Base-by-base conservation (phyloP, 371 early-diverging fungal genomes). In the Actinomucor elegans region DNA sequence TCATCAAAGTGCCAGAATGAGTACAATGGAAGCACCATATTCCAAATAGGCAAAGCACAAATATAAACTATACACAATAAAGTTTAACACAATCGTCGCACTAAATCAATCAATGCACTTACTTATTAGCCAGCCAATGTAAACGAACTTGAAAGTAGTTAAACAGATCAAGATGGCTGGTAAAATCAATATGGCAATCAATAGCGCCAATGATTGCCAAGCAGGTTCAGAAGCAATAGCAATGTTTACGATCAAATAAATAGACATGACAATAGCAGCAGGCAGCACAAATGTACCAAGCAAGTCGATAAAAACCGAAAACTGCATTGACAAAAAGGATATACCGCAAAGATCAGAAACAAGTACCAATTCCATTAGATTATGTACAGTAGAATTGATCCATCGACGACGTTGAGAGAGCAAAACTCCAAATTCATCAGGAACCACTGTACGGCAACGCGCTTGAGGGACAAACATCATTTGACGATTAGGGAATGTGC, bases 1-100 rank as follows among this genome's bases (percentile, higher is more conserved):
- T 97, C 95, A 58, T 97, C 98, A 70, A 96, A 93, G 63, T 94
- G 93, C 98, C 98, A 98, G 77, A 85, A 92, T 1, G 97, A 89
- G 59, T 98, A 98, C 3, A 91, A 52, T 3, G 99, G 99, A 5
- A 98, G 80, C 8, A 94, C 69, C 56, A 93, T 83, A 72, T 97
- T 96, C 99, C 99, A 99, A n/a, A 99, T 81, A 4, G 97, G 97
- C 21, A 97, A 70, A 23, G 93, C 89, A 33, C 71, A 48, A 20
- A 86, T 52, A 51, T 81, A 86, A n/a, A 86, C 80, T 73, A 74
- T 1, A 27, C 18, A 27, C 20, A 23, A 21, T 36, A n/a, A 32
- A 14, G 5, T 43, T 5, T n/a, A n/a, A n/a, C n/a, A n/a, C n/a
- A 41, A 11, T 17, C 0, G 11, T 18, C n/a, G 5, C 4, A 8